Evolutionary conservation across 257 asterid species (phyloP), one percentile per base, ranked within the genome.

Genomic region (Solanum lignicaule): DNA sequence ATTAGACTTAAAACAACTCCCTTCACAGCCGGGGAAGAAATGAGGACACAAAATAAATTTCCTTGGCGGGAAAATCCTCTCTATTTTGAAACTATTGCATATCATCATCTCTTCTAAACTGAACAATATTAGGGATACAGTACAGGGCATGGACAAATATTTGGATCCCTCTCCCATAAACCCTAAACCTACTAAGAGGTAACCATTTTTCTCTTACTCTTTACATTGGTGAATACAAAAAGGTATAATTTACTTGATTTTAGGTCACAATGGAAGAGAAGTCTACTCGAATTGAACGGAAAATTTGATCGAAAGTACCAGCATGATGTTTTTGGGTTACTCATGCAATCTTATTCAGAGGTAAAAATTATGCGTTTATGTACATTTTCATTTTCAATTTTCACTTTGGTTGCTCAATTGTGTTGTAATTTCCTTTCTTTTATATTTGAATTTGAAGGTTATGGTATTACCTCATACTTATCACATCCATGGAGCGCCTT

Each of bases 221-320:
- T 39, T 31, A 32, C 5, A 27, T 89, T 87, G 29, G 48, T 74
- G 20, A 72, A 55, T 5, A 41, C 16, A 86, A 35, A 74, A 73
- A 21, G 38, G 18, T 2, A 13, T 25, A 33, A 13, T 38, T 55
- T 35, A 58, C 25, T 71, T 71, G 83, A 83, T 83, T 85, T 38
- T 81, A 96, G 98, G 94, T 81, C 75, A 55, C 92, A 86, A 38
- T 95, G 98, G 99, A 91, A 89, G 93, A 92, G 98, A 89, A 91
- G 91, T 76, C 86, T 94, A 35, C 60, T 92, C 7, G 98, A 96
- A 91, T 87, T 96, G 82, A 92, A 89, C 21, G 99, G 99, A n/a
- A 93, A 90, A 81, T 85, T 92, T n/a, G 94, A 91, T 43, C 92
- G 94, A 2, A 90, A 85, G 73, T 95, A 91, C 78, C 95, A 95